Conservation (phyloP, 306 rosid genomes). For the Vicia faba region DNA sequence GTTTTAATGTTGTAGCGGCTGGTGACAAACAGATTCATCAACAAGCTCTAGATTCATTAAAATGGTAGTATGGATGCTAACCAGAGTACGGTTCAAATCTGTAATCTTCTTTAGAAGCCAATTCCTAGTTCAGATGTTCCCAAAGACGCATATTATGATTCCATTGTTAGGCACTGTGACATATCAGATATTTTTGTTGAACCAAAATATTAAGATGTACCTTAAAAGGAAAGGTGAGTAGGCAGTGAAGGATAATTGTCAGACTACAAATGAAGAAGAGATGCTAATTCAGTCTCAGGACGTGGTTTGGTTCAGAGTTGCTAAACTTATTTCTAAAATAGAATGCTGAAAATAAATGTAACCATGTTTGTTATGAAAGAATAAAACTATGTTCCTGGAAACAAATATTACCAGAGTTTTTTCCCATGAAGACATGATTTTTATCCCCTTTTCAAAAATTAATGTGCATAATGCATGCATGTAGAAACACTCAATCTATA, state of each 20-base stretch:
- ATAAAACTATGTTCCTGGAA: background rate
- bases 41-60: conserved; percentile 67
- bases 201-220: too few relatives aligned
- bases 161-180: background rate
- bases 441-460: too few relatives aligned
- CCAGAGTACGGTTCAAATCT: background rate
- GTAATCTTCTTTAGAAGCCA: conserved; percentile 6
- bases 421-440: too few relatives aligned
- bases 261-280: background rate
- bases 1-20: conserved; percentile 85
- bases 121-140: conserved; percentile 18
- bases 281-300: background rate
- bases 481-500: too few relatives aligned
- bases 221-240: background rate
- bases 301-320: too few relatives aligned
- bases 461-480: too few relatives aligned
- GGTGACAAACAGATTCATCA: conserved; percentile 81
- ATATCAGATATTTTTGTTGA: too few relatives aligned
- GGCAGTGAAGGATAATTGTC: background rate
- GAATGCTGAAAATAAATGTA: too few relatives aligned
- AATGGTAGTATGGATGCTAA: conserved; percentile 52
- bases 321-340: too few relatives aligned
- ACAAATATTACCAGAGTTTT: too few relatives aligned
- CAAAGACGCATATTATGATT: conserved; percentile 1
- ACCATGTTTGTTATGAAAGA: background rate